Evolutionary conservation across 2,329 filamentous ascomycete species (phyloP), one percentile per base, ranked within the genome.

Genomic region (Exophiala oligosperma): DNA sequence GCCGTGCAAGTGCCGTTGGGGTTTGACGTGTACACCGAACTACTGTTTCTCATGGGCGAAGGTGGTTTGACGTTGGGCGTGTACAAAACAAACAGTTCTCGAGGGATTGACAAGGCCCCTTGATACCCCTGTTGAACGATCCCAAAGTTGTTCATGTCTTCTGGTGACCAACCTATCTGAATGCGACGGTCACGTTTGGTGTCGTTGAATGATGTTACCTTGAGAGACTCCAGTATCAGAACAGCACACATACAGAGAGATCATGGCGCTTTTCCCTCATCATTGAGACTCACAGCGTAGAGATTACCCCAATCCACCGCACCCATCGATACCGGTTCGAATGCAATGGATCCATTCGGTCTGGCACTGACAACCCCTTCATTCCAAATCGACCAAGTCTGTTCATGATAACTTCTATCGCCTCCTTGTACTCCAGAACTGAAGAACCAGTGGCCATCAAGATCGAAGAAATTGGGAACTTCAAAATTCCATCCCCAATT

Each of bases 401-500:
- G 49, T 14, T 35, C 26, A 29, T 17, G 26, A 26, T 35, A 47
- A 26, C n/a, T 32, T 14, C 17, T 46, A 38, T 14, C 38, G 2
- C 51, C 50, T 6, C 50, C 52, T 24, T 54, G 50, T 3, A 48
- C 40, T 12, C 52, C 56, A 8, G 38, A 17, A 23, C 28, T 21
- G 21, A 47, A 12, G 26, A 44, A 54, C 52, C 50, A 54, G 9
- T 43, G 17, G 21, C 71, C 67, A 14, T 76, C 71, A 2, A 80
- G 64, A 12, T 70, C 66, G 63, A 79, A 77, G 14, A 77, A 60
- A 41, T 79, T 79, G 21, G 61, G 69, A 9, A 77, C 74, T 62
- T 80, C 78, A 43, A 78, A 79, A 59, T 80, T 80, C 69, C 71
- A 79, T 0, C 74, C 74, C 62, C 69, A 76, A 1, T 69, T 66